Base-by-base conservation (phyloP, 176 grass and related monocot genomes). In the Oryza australiensis region DNA sequence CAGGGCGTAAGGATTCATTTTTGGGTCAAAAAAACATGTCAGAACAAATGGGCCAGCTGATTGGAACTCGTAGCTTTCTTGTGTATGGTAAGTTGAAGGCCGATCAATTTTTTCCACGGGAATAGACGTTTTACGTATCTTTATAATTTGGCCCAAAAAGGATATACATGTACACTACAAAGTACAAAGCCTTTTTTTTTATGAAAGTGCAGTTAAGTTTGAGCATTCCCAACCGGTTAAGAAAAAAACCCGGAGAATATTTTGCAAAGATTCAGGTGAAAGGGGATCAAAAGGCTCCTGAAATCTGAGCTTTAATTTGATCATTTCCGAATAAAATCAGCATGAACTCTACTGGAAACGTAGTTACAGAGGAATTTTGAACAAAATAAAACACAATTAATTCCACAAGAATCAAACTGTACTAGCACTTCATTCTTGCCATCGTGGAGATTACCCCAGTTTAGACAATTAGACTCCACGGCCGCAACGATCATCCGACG, bases 391-490 rank as follows among this genome's bases (percentile, higher is more conserved):
- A n/a, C 16, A 29, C 51, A 75, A 22, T 60, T 32, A 41, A 13
- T 60, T 62, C 46, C 20, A 46, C 49, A 26, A 7, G 12, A 77
- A 82, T 22, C 62, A 32, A 32, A 23, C 22, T 16, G 68, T 4
- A 70, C 27, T 23, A 43, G 2, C 55, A 24, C 12, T 32, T 43
- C 12, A 5, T 60, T 68, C 0, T 40, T 77, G 66, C 40, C 66
- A 60, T 5, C 28, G 12, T 64, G 38, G 69, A 84, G 77, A 26
- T 40, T 53, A 5, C 30, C 70, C 15, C 51, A 66, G 22, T 82
- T 72, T 72, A 51, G 0, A 71, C 77, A 66, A 34, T 55, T 64
- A 42, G 55, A 34, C 55, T 59, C 72, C 87, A 81, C 64, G 5
- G 53, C 0, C 22, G 22, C 26, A 16, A 43, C 37, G 71, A 0